Evolutionary conservation across 1,139 yeast species (phyloP), one percentile per base, ranked within the genome.

Genomic region (Hyphopichia khmerensis): DNA sequence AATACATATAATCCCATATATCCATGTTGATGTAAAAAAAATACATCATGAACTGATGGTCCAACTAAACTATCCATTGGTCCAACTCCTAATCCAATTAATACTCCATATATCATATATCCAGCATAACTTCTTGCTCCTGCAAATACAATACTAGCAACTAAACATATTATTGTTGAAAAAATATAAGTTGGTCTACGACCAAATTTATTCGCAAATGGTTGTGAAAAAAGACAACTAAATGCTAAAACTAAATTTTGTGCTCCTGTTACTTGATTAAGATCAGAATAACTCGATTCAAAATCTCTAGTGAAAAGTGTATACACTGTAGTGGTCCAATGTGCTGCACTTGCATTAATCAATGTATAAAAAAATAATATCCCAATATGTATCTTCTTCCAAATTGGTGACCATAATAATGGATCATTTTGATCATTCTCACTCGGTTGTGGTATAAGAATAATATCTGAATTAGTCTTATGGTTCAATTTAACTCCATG

Each of bases 361-460:
- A 36, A 17, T 3, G 39, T 36, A 19, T 27, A 36, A 14, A 36
- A 19, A 16, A 36, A 36, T 26, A 36, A 29, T 13, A 36, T 29
- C 3, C 17, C 9, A 10, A 36, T 13, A 17, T 36, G 33, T 9
- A 29, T 7, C 33, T 38, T 33, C 39, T 48, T 54, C 45, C 60
- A 60, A 3, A 5, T 13, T 38, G 55, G 53, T 6, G 52, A 41
- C 65, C 66, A 61, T 18, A 56, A 51, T 32, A 61, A 51, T 3
- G 66, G 66, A 39, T 61, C 65, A 35, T 61, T 62, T 11, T 55
- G 52, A 36, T 61, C 55, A 15, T 46, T 49, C 4, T 26, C n/a
- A 33, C 58, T 53, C 23, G 66, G 66, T 41, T 59, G 65, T 0
- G 65, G 66, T 17, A 59, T 56, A 30, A 61, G 50, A 33, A 61